Evolutionary conservation across 257 asterid species (phyloP), one percentile per base, ranked within the genome.

Genomic region (Jasminum sambac): DNA sequence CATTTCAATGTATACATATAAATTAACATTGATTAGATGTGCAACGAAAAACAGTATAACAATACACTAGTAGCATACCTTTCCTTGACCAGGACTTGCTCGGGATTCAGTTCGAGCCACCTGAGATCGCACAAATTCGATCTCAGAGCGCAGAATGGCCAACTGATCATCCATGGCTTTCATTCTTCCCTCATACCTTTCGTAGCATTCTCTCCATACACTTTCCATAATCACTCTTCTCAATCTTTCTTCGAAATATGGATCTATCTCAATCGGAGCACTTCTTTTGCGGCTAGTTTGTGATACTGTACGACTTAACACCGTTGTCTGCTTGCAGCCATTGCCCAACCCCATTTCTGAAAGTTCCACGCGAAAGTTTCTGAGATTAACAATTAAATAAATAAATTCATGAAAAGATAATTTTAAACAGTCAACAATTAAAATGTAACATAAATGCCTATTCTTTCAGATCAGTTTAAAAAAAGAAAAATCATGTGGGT

Each of bases 141-240:
- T 19, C 57, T 46, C 57, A 46, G 57, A 46, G 23, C 57, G 57
- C 57, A 46, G 23, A 46, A 46, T 16, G 23, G 57, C 57, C 57
- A 46, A 14, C 19, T 46, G 57, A 19, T 46, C 57, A 3, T 46
- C 57, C 57, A 46, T 46, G 19, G 23, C 57, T 46, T 46, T 46
- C 57, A 46, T 46, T 46, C 57, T 46, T 19, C 57, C 57, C 57
- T 46, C 57, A 2, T 46, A 46, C 57, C 23, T 46, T 46, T 46
- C 57, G 14, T 46, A 46, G 57, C 57, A 46, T 46, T 46, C 57
- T n/a, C 57, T 46, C 57, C 57, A 46, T 46, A 19, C 57, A 46
- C 57, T 16, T 46, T 46, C 57, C 17, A 46, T 14, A 46, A 46
- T 46, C 19, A 14, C 17, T 46, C 57, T 46, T 19, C 57, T 46